Conservation (phyloP, 495 filamentous ascomycete genomes). For the Ascodesmis nigricans region DNA sequence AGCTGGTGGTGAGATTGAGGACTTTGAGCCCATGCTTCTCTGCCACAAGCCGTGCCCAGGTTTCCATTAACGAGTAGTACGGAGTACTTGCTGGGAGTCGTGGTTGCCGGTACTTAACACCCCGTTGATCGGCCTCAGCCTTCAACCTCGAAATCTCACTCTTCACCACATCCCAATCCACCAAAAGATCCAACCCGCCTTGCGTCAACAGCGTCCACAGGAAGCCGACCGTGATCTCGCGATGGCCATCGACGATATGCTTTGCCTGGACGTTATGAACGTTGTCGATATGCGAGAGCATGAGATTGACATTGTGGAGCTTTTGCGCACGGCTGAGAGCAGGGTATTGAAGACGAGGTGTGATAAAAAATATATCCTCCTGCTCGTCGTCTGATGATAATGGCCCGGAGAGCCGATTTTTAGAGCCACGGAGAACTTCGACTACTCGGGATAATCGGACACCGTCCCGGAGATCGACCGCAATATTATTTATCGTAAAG, state of each 20-base stretch:
- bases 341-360: slow-evolving; percentile 38
- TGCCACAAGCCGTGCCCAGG: slow-evolving; percentile 34
- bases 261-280: slow-evolving; percentile 29
- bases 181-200: slow-evolving; percentile 31
- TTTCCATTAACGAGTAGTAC: slow-evolving; percentile 28
- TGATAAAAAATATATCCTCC: slow-evolving; percentile 29
- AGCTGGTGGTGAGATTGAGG: slow-evolving; percentile 36
- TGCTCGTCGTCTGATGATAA: slow-evolving; percentile 9
- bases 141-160: slow-evolving; percentile 31
- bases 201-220: slow-evolving; percentile 39
- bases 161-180: slow-evolving; percentile 33
- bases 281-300: slow-evolving; percentile 30
- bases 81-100: too few relatives aligned
- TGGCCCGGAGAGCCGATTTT: slow-evolving; percentile 6
- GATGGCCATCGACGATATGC: slow-evolving; percentile 44
- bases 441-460: slow-evolving; percentile 37
- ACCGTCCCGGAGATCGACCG: slow-evolving; percentile 43
- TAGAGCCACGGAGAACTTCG: slow-evolving; percentile 33
- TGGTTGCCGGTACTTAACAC: slow-evolving; percentile 9
- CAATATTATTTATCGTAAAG: slow-evolving; percentile 37
- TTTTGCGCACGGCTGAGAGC: slow-evolving; percentile 35
- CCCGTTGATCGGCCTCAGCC: slow-evolving; percentile 16
- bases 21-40: slow-evolving; percentile 28
- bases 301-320: slow-evolving; percentile 38
- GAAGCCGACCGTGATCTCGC: slow-evolving; percentile 42